phyloP scores from a whole-genome alignment of 306 rosid genomes.

The Cucurbita moschata region DNA sequence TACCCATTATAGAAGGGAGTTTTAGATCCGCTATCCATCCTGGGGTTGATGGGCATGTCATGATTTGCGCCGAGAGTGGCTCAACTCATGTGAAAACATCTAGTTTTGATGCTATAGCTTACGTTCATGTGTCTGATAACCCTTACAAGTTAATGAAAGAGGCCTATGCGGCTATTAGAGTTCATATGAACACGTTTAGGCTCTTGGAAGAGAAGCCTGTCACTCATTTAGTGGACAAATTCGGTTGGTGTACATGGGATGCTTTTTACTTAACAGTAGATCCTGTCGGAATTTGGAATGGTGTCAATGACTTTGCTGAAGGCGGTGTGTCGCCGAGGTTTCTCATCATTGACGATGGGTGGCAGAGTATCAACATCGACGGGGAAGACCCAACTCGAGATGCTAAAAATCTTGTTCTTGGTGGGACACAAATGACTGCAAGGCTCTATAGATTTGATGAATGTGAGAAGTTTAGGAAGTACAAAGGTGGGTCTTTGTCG shows the following conservation, averaged over 20 bases:
- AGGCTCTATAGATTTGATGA: conserved; percentile 62
- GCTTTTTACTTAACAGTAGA: conserved; percentile 62
- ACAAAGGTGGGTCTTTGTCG: conserved; percentile 37
- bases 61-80: conserved; percentile 70
- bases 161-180: conserved; percentile 60
- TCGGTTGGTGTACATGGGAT: conserved; percentile 98
- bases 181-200: conserved; percentile 47
- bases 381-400: conserved; percentile 41
- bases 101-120: conserved; percentile 35
- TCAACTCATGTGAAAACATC: conserved; percentile 39
- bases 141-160: conserved; percentile 69
- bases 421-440: conserved; percentile 65
- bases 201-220: conserved; percentile 65
- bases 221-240: conserved; percentile 45
- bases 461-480: conserved; percentile 49
- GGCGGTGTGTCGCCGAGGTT: conserved; percentile 59
- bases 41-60: conserved; percentile 45
- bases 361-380: conserved; percentile 74
- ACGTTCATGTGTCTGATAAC: conserved; percentile 52
- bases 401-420: conserved; percentile 39
- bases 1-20: conserved; percentile 47
- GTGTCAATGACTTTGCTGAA: conserved; percentile 41
- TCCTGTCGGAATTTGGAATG: conserved; percentile 51
- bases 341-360: conserved; percentile 70
- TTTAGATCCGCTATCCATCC: conserved; percentile 67